A percentile compares a stretch with the other conserved stretches of the same genome.
Conservation (phyloP, 108 stramenopile genomes). For the Aurantiochytrium sp. region DNA sequence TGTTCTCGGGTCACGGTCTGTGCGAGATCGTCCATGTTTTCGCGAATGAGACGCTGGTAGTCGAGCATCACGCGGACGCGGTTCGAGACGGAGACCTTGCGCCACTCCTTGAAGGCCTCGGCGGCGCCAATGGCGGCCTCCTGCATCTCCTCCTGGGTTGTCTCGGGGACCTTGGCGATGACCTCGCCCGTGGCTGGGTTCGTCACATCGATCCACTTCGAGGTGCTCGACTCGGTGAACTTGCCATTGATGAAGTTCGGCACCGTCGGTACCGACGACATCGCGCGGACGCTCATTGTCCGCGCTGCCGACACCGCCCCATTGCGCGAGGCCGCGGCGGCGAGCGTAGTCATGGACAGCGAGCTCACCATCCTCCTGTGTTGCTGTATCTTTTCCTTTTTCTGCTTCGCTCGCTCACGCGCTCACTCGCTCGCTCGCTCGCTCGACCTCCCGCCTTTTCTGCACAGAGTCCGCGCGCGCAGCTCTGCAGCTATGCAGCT, state of each 20-base stretch:
- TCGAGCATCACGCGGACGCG: constrained; percentile 84
- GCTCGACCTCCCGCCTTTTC: not conserved
- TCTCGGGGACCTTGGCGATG: constrained; percentile 34
- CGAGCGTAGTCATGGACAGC: not conserved
- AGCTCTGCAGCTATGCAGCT: not conserved
- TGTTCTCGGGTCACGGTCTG: constrained; percentile 78
- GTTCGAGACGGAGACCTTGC: constrained; percentile 28
- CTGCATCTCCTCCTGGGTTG: constrained; percentile 58
- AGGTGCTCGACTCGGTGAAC: constrained; percentile 32
- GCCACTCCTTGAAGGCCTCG: constrained; percentile 68
- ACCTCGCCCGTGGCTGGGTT: constrained; percentile 39
- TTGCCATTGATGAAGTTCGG: constrained; percentile 48
- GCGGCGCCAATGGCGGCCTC: constrained; percentile 64
- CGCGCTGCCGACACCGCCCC: not conserved
- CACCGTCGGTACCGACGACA: constrained; percentile 25
- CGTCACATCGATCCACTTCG: constrained; percentile 42
- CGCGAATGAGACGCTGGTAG: constrained; percentile 70
- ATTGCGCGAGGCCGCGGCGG: not conserved
- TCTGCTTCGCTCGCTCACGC: not conserved
- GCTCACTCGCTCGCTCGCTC: not conserved
- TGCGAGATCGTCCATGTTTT: constrained; percentile 73
- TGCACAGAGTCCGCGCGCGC: not conserved
- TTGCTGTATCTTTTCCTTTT: not conserved
- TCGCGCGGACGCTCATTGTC: not conserved
- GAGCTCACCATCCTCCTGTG: not conserved